Percentiles rank a stretch among this genome's conserved stretches.
Evolutionary conservation across 2,329 filamentous ascomycete species (phyloP).

Genomic region (Plectosphaerella cucumerina): DNA sequence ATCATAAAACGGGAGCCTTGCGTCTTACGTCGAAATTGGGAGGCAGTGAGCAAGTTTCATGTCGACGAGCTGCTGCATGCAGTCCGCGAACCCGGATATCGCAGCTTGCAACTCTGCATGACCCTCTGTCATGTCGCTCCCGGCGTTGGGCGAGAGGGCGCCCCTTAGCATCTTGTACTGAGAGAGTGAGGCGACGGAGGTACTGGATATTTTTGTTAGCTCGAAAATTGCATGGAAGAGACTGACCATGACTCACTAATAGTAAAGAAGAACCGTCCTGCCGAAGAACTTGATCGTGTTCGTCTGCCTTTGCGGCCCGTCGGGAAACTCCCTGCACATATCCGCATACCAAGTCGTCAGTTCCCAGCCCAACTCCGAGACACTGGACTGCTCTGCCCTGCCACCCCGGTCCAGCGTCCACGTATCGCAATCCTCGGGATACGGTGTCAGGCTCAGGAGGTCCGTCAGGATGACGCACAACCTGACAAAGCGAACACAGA

Average conservation of each 20-base stretch:
- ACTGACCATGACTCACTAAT: neutral
- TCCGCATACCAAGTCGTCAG: too few relatives aligned
- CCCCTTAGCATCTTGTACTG: neutral
- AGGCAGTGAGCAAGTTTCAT: neutral
- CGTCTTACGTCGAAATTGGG: neutral
- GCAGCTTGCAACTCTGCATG: neutral
- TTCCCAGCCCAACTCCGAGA: too few relatives aligned
- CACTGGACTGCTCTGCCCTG: too few relatives aligned
- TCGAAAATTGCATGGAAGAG: neutral
- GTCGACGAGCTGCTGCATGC: neutral
- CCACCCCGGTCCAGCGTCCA: neutral
- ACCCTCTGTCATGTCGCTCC: neutral
- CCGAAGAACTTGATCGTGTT: too few relatives aligned
- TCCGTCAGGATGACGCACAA: slow-evolving; percentile 9
- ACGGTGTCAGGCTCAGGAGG: neutral
- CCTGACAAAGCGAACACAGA: slow-evolving; percentile 4
- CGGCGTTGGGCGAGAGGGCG: neutral
- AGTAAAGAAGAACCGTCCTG: neutral
- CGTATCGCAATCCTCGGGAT: neutral
- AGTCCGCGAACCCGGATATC: neutral
- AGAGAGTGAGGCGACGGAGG: neutral
- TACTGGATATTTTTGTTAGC: neutral
- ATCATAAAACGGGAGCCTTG: neutral
- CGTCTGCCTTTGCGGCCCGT: too few relatives aligned
- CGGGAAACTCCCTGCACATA: too few relatives aligned